Evolutionary conservation across 441 rosid genomes (phyloP).

Genomic region (Brassica hybrid): DNA sequence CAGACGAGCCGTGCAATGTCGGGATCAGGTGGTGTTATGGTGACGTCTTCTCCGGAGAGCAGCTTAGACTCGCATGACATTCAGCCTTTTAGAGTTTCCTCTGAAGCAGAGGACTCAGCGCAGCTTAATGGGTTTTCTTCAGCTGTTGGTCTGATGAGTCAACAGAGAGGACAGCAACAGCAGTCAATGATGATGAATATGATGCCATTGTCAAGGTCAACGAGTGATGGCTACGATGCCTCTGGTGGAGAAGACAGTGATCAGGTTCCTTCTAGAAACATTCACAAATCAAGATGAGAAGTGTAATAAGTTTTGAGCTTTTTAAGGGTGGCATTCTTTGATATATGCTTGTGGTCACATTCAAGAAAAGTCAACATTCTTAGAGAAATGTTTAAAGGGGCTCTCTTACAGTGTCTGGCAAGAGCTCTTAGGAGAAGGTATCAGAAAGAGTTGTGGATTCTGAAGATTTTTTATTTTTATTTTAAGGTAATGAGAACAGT

Average conservation of each 20-base stretch:
- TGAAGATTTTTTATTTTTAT: constrained; percentile 7
- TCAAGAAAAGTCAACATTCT: constrained; percentile 22
- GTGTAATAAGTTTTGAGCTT: constrained; percentile 53
- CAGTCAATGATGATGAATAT: constrained; percentile 51
- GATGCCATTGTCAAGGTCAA: constrained; percentile 82
- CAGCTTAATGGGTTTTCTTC: constrained; percentile 61
- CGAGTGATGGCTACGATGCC: constrained; percentile 99
- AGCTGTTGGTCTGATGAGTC: constrained; percentile 44
- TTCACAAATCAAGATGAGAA: constrained; percentile 69
- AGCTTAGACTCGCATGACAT: constrained; percentile 95
- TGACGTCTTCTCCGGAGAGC: constrained; percentile 96
- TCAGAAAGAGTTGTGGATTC: constrained; percentile 17
- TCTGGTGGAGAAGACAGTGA: constrained; percentile 99
- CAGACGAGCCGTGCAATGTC: constrained; percentile 92
- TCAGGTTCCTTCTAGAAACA: constrained; percentile 79
- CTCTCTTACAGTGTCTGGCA: constrained; percentile 15
- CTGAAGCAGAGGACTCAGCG: constrained; percentile 80
- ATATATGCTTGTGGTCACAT: constrained; percentile 12
- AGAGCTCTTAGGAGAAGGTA: constrained; percentile 16
- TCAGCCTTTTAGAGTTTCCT: constrained; percentile 84
- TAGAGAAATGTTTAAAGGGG: constrained; percentile 11
- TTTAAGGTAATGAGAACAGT: constrained; percentile 19
- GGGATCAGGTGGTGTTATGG: constrained; percentile 62
- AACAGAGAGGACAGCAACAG: constrained; percentile 40
- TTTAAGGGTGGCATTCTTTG: constrained; percentile 14